Percentiles rank a stretch among this genome's conserved stretches.
These are phyloP conservation scores for Botrytis pseudocinerea DNA, from an alignment of 2,329 filamentous ascomycete genomes.

Conservation along the genomic window DNA sequence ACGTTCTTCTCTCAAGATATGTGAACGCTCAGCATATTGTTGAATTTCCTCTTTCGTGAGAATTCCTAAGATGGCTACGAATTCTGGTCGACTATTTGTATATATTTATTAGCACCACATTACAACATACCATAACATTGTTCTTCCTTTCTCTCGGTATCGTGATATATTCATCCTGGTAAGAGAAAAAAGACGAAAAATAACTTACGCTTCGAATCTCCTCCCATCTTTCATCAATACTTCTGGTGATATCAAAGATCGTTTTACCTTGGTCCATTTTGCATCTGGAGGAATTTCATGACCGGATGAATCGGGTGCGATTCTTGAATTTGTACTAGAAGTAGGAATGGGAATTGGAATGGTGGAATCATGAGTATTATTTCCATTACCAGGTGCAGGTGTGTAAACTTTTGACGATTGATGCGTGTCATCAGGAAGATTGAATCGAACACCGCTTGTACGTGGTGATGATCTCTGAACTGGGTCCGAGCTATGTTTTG, in stretches of 20 bases:
- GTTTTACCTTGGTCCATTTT: constrained; percentile 59
- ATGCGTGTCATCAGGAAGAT: constrained; percentile 2
- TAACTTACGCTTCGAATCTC: constrained; percentile 55
- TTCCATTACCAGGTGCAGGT: background rate
- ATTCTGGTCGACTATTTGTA: constrained; percentile 50
- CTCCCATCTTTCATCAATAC: constrained; percentile 56
- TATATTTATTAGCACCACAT: background rate
- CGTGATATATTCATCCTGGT: background rate
- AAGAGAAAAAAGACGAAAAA: background rate
- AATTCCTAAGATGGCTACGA: constrained; percentile 60
- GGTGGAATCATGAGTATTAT: constrained; percentile 25
- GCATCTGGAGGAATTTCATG: constrained; percentile 57
- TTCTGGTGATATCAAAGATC: constrained; percentile 57
- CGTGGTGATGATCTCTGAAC: constrained; percentile 24
- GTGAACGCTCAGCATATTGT: constrained; percentile 48
- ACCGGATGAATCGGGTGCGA: constrained; percentile 59
- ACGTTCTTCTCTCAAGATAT: constrained; percentile 43
- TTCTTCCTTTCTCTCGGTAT: background rate
- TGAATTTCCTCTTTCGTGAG: constrained; percentile 54
- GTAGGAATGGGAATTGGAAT: background rate
- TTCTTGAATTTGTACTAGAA: constrained; percentile 19
- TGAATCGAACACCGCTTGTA: constrained; percentile 30
- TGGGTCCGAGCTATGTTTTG: constrained; percentile 26
- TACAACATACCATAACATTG: no score
- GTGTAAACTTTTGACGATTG: constrained; percentile 22